Evolutionary conservation across 306 rosid species (phyloP).

Genomic region (Cajanus cajan): DNA sequence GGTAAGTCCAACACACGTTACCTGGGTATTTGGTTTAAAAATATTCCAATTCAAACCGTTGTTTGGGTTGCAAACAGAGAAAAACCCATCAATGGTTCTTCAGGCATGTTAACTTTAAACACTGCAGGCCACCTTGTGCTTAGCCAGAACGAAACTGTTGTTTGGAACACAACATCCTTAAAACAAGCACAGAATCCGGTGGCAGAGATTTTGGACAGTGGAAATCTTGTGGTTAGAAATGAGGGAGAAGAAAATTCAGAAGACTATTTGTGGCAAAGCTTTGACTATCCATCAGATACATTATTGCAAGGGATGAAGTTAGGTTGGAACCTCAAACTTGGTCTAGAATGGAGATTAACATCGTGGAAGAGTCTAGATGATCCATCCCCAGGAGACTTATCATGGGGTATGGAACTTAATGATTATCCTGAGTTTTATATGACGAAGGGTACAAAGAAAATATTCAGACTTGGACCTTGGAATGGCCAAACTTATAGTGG

Average conservation of each 20-base stretch:
- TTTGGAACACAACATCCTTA: conserved; percentile 30
- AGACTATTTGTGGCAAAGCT: background rate
- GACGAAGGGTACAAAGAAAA: background rate
- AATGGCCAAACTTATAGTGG: conserved; percentile 33
- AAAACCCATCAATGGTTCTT: conserved; percentile 35
- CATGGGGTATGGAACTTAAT: background rate
- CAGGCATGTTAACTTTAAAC: conserved; percentile 31
- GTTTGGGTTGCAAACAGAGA: conserved; percentile 51
- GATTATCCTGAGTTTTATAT: conserved; percentile 29
- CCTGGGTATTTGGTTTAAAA: conserved; percentile 50
- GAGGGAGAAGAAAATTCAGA: background rate
- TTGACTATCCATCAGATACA: background rate
- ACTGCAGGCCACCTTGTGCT: conserved; percentile 29
- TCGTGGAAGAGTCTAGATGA: background rate
- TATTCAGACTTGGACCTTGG: conserved; percentile 32
- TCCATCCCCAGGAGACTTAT: background rate
- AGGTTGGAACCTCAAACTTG: background rate
- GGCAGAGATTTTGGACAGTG: conserved; percentile 42
- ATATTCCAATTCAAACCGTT: conserved; percentile 13
- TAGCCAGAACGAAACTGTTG: conserved; percentile 19
- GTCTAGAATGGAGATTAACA: background rate
- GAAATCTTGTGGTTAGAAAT: conserved; percentile 47
- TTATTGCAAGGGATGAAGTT: background rate
- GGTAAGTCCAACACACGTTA: conserved; percentile 33
- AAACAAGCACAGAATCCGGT: conserved; percentile 22